Base-by-base conservation (phyloP, 768 basidiomycete species). In the Ramaria sp. region DNA sequence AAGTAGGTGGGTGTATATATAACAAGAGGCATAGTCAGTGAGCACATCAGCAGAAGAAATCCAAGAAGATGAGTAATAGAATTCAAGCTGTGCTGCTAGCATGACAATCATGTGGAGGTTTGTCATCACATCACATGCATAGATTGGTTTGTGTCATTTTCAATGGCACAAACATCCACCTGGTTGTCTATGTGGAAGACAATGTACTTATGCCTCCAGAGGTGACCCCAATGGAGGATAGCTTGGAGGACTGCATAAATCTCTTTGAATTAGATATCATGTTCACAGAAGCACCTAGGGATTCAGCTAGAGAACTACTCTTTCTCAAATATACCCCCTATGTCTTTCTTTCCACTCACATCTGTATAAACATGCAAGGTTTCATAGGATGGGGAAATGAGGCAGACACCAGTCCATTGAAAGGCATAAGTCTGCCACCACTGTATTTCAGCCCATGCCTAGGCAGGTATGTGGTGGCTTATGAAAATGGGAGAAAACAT, bases 351-450 rank as follows among this genome's bases (percentile, higher is more conserved):
- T n/a, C n/a, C n/a, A n/a, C n/a, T n/a, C n/a, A n/a, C n/a, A n/a
- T n/a, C n/a, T n/a, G n/a, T n/a, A n/a, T 67, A 4, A 62, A 62
- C 9, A 52, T 30, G 30, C 0, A 69, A 68, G 56, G 72, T 69
- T 3, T 69, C 70, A 51, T 62, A 63, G n/a, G n/a, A n/a, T n/a
- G n/a, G n/a, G n/a, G 19, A 72, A 52, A 62, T 49, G 33, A 60
- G 33, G 1, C 22, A 55, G 50, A 70, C 59, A 4, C 69, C 69
- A 51, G 71, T 72, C 69, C 68, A 73, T 0, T 59, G n/a, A 0
- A 59, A 17, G 30, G 61, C 49, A 51, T 67, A 65, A 9, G 48
- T 54, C 0, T 31, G 11, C 70, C 72, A 74, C 73, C 71, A 74
- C 12, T 41, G 49, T 0, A 74, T 46, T 59, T 73, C 66, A 5